A percentile compares a stretch with the other conserved stretches of the same genome.
Evolutionary conservation across 2,329 filamentous ascomycete genomes (phyloP).

Genomic region (Elsinoe batatas): DNA sequence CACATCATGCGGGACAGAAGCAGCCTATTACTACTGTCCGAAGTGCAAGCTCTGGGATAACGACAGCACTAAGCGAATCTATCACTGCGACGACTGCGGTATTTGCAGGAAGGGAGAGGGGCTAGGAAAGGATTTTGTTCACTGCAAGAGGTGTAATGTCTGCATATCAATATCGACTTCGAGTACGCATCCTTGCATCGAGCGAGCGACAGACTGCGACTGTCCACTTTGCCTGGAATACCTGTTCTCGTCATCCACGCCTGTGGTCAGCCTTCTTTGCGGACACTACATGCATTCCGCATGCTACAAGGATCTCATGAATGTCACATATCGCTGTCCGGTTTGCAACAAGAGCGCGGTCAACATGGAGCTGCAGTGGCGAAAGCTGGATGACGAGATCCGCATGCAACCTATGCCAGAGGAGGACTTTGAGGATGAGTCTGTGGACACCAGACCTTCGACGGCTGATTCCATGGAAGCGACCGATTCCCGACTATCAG

Average conservation of each 20-base stretch:
- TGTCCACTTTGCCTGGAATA: constrained; percentile 96
- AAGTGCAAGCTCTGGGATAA: constrained; percentile 98
- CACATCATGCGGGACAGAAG: constrained; percentile 61
- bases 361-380: constrained; percentile 95
- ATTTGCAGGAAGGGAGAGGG: constrained; percentile 88
- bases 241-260: constrained; percentile 81
- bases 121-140: constrained; percentile 91
- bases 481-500: constrained; percentile 1
- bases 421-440: constrained; percentile 24
- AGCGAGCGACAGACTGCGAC: constrained; percentile 86
- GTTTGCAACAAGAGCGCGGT: constrained; percentile 94
- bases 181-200: constrained; percentile 82
- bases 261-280: constrained; percentile 89
- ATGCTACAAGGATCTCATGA: constrained; percentile 82
- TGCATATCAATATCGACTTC: constrained; percentile 86
- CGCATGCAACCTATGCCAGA: constrained; percentile 81
- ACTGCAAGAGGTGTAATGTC: constrained; percentile 94
- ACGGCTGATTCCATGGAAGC: neutral
- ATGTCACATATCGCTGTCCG: constrained; percentile 86
- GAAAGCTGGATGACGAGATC: constrained; percentile 80
- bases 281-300: constrained; percentile 90
- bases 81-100: constrained; percentile 92
- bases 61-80: constrained; percentile 79
- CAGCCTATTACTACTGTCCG: constrained; percentile 84
- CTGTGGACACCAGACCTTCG: constrained; percentile 18